Conservation (phyloP, 1,139 yeast genomes). For the Hyphopichia fennica region DNA sequence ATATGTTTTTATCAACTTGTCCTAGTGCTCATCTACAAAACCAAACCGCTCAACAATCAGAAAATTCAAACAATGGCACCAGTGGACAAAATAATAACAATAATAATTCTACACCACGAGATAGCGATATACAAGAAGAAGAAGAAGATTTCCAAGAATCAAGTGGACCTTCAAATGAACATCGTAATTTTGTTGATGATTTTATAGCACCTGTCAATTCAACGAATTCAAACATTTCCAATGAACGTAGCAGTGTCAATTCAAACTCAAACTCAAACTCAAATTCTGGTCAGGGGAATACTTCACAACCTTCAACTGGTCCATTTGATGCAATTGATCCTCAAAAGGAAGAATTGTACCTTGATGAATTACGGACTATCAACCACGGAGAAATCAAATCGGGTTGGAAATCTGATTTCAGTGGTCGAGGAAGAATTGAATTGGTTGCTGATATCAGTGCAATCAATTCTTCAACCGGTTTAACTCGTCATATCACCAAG, state of each 20-base stretch:
- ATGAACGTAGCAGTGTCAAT: too few relatives aligned
- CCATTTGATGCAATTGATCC: neutral
- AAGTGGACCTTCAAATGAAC: constrained; percentile 25
- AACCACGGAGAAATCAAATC: constrained; percentile 77
- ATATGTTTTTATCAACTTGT: constrained; percentile 16
- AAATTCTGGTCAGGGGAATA: neutral
- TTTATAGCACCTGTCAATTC: constrained; percentile 12
- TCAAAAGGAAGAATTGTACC: constrained; percentile 23
- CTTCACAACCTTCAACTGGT: neutral
- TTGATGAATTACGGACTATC: constrained; percentile 73
- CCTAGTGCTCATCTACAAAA: constrained; percentile 7
- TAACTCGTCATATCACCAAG: constrained; percentile 26
- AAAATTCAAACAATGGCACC: constrained; percentile 2
- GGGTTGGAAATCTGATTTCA: constrained; percentile 95
- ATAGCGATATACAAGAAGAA: constrained; percentile 13
- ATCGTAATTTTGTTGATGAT: constrained; percentile 31
- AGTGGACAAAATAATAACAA: constrained; percentile 5
- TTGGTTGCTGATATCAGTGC: constrained; percentile 68
- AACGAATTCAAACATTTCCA: neutral
- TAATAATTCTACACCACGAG: neutral
- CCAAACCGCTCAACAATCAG: neutral
- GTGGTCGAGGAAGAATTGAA: constrained; percentile 74
- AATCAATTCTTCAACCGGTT: constrained; percentile 57
- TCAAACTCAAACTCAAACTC: neutral
- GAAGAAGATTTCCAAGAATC: constrained; percentile 8